Percentiles rank a stretch among this genome's conserved stretches.
Conservation (phyloP, 768 basidiomycete genomes). For the Mycena epipterygia region DNA sequence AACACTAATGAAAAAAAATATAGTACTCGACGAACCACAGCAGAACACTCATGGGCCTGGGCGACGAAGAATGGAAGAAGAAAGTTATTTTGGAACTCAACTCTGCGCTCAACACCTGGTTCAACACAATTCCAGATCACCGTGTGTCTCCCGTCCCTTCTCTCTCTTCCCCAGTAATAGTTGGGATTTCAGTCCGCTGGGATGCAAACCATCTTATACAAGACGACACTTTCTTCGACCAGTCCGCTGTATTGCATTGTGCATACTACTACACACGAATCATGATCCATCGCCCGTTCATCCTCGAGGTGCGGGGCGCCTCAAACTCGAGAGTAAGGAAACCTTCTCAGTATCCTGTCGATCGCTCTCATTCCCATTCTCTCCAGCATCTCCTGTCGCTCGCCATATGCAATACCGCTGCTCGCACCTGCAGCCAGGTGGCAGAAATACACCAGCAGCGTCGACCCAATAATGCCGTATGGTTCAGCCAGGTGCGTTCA, state of each 20-base stretch:
- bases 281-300: slow-evolving; percentile 23
- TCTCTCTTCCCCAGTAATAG: background rate
- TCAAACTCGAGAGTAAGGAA: background rate
- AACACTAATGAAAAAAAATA: too few relatives aligned
- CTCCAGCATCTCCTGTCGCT: slow-evolving; percentile 64
- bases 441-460: slow-evolving; percentile 59
- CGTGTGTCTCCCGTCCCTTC: background rate
- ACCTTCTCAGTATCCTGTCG: background rate
- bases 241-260: too few relatives aligned
- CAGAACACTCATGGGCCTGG: slow-evolving; percentile 48
- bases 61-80: slow-evolving; percentile 62
- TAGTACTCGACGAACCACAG: slow-evolving; percentile 78
- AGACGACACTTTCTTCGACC: background rate
- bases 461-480: slow-evolving; percentile 28
- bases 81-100: slow-evolving; percentile 49
- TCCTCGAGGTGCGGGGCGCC: background rate
- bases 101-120: slow-evolving; percentile 5
- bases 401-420: slow-evolving; percentile 76
- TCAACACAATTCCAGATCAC: background rate
- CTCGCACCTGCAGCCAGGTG: slow-evolving; percentile 71
- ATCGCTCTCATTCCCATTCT: background rate
- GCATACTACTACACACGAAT: too few relatives aligned
- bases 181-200: background rate
- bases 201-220: background rate
- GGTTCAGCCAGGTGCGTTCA: slow-evolving; percentile 29